These are phyloP conservation scores for Wickerhamomyces alni DNA, from an alignment of 805 yeast species.

Conservation along the genomic window DNA sequence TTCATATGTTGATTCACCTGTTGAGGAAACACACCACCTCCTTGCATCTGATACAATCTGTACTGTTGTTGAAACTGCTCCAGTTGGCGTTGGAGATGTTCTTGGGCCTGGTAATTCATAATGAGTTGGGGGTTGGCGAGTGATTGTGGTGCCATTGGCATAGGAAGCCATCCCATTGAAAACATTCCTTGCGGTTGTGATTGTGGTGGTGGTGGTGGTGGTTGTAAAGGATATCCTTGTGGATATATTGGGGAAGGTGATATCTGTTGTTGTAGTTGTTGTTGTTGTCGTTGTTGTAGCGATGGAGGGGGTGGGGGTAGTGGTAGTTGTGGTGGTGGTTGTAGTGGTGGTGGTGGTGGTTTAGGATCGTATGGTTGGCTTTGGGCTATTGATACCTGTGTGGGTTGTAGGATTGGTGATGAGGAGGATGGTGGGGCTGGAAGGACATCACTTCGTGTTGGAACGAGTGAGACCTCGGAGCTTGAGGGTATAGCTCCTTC, in stretches of 20 bases:
- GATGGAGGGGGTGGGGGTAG: not conserved
- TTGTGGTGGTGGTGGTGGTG: not conserved
- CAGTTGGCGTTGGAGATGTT: not conserved
- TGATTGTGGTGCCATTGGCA: too few species aligned
- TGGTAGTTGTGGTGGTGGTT: not conserved
- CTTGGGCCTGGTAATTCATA: not conserved
- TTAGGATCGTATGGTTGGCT: not conserved
- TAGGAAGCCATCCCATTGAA: not conserved
- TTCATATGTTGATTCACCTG: too few species aligned
- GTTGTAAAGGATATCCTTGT: not conserved
- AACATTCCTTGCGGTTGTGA: constrained; percentile 1
- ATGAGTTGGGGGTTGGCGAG: too few species aligned
- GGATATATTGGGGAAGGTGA: constrained; percentile 1
- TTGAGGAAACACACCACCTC: too few species aligned
- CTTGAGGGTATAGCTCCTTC: not conserved
- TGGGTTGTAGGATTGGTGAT: not conserved
- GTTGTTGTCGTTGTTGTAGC: not conserved
- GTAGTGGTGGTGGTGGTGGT: not conserved
- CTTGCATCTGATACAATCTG: not conserved
- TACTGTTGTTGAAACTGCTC: constrained; percentile 2
- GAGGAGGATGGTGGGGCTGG: not conserved
- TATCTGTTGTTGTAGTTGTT: not conserved
- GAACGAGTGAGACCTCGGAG: not conserved
- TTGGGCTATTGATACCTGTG: not conserved
- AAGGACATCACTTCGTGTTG: not conserved